Evolutionary conservation across 176 grass and related monocot species (phyloP).

Genomic region (Oryza rufipogon): DNA sequence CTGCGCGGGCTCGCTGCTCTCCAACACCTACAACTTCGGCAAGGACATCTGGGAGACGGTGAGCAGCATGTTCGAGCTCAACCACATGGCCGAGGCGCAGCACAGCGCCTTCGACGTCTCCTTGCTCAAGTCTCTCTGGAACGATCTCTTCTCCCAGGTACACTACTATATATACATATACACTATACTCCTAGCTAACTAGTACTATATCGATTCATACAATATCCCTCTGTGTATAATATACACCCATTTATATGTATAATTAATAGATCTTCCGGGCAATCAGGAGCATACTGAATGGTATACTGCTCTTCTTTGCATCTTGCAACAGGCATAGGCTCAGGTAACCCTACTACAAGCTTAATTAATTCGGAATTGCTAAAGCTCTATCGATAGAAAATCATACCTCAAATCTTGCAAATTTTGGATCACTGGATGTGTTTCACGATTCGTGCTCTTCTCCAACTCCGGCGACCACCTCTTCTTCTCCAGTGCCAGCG

Average conservation of each 20-base stretch:
- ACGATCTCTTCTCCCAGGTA: slow-evolving; percentile 92
- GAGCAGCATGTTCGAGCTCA: slow-evolving; percentile 65
- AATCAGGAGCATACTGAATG: slow-evolving; percentile 75
- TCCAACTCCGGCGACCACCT: too few relatives aligned
- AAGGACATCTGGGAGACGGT: slow-evolving; percentile 76
- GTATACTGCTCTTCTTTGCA: slow-evolving; percentile 59
- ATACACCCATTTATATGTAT: neutral
- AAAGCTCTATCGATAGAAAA: too few relatives aligned
- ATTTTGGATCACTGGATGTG: too few relatives aligned
- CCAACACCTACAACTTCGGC: slow-evolving; percentile 54
- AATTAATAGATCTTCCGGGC: slow-evolving; percentile 67
- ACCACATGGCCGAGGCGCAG: slow-evolving; percentile 65
- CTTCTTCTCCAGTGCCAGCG: too few relatives aligned
- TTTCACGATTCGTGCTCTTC: too few relatives aligned
- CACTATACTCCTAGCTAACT: too few relatives aligned
- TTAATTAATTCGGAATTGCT: too few relatives aligned
- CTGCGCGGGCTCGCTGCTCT: slow-evolving; percentile 47
- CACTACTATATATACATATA: neutral
- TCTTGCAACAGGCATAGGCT: slow-evolving; percentile 80
- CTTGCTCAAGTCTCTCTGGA: slow-evolving; percentile 66
- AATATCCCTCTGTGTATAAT: too few relatives aligned
- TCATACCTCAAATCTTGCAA: too few relatives aligned
- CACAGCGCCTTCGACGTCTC: slow-evolving; percentile 64
- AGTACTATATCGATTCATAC: too few relatives aligned
- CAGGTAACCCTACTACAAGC: slow-evolving; percentile 41